Base-by-base conservation (phyloP, 2,329 filamentous ascomycete species). In the Xylaria hypoxylon region DNA sequence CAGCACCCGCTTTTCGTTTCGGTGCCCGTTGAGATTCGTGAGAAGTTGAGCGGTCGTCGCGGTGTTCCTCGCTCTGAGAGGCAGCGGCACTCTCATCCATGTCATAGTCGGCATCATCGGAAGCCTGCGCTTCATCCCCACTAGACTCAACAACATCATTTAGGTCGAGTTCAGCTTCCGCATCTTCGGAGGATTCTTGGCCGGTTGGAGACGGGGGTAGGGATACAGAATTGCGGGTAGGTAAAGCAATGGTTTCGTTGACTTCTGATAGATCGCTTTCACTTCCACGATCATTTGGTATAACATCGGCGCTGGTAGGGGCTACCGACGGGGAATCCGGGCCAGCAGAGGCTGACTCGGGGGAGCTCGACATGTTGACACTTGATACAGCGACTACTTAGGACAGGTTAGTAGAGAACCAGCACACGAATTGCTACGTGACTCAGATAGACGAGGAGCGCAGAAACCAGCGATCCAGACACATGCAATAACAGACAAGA, bases 191-290 rank as follows among this genome's bases (percentile, higher is more conserved):
- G 28, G 71, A 74, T 69, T 73, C 69, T 62, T 71, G 70, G 44
- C 74, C 74, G 64, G 74, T 79, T 62, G 81, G 79, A 53, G 84
- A 82, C 47, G 80, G 76, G 59, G 75, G 80, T 61, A 81, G 79
- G 50, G 84, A 83, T 68, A 75, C 80, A 77, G 83, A 83, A 70
- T 76, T 80, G 79, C 53, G 66, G 26, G 58, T 40, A 26, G 75
- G 81, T 77, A 70, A 81, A 61, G 84, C 82, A 74, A 83, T 81
- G 71, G 82, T 84, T 74, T 91, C 87, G 76, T 87, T 86, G 73
- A 87, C 83, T 75, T 96, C 91, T 74, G 92, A 94, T 67, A 91
- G 85, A 73, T 94, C 92, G 84, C 89, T 93, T 74, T 93, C 92
- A 80, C 86, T 91, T 68, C 85, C 75, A 65, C 78, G 80, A 68